phyloP scores from a whole-genome alignment of 1,284 basidiomycete genomes.

The Pseudozyma pruni region DNA sequence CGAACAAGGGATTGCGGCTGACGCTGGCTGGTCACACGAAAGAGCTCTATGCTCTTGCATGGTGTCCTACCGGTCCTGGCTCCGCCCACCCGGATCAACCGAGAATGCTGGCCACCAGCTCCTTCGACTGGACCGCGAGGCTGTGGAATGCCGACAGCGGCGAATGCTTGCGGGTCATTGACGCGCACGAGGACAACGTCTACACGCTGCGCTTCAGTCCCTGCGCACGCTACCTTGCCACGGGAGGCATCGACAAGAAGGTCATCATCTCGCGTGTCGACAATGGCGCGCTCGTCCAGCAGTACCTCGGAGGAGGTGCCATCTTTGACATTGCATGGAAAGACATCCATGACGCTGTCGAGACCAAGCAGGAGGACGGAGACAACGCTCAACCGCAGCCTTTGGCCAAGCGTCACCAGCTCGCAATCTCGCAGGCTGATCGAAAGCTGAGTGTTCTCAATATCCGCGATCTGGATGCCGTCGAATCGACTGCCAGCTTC shows the following conservation, averaged over 20 bases:
- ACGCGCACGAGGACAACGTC: conserved; percentile 62
- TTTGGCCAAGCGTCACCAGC: conserved; percentile 44
- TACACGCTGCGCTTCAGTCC: conserved; percentile 64
- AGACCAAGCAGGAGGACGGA: conserved; percentile 43
- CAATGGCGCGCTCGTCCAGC: conserved; percentile 51
- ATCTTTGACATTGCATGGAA: conserved; percentile 55
- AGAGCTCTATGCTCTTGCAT: conserved; percentile 64
- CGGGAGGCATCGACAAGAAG: conserved; percentile 64
- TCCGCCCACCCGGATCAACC: conserved; percentile 56
- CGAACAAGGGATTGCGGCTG: conserved; percentile 47
- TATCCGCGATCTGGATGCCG: conserved; percentile 39
- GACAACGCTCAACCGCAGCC: conserved; percentile 16
- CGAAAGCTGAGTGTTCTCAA: conserved; percentile 59
- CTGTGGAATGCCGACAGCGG: conserved; percentile 66
- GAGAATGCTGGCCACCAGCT: conserved; percentile 64
- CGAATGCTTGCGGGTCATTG: conserved; percentile 60
- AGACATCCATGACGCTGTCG: conserved; percentile 29
- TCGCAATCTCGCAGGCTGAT: conserved; percentile 63
- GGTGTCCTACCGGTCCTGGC: conserved; percentile 61
- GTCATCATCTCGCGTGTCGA: conserved; percentile 57
- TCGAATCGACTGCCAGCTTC: conserved; percentile 23
- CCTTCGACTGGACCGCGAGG: conserved; percentile 64
- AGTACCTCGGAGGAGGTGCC: conserved; percentile 48
- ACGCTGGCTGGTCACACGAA: conserved; percentile 62
- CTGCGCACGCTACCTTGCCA: conserved; percentile 61